phyloP scores from a whole-genome alignment of 257 asterid species.

The Solanum sitiens region DNA sequence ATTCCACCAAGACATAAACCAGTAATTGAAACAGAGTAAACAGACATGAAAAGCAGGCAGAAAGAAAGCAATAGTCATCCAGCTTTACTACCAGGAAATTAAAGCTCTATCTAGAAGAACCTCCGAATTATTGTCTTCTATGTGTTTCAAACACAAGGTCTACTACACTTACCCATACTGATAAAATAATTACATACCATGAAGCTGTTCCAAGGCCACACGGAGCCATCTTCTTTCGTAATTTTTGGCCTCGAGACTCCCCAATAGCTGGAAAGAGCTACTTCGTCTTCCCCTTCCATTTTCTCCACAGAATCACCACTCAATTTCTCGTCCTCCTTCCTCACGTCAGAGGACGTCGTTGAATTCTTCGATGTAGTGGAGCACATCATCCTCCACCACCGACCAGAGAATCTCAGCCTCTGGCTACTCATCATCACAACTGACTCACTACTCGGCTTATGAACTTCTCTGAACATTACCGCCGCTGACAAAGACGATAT shows the following conservation, averaged over 20 bases:
- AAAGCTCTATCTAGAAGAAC: neutral
- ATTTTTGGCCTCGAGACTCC: constrained; percentile 54
- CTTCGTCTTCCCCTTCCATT: constrained; percentile 15
- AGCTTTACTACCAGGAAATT: neutral
- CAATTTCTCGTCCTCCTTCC: constrained; percentile 16
- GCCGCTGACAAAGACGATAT: constrained; percentile 9
- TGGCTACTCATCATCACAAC: neutral
- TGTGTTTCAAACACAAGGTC: too few relatives aligned
- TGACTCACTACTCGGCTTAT: neutral
- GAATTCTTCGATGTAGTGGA: neutral
- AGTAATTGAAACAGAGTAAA: neutral
- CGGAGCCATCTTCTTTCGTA: constrained; percentile 66
- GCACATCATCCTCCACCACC: neutral
- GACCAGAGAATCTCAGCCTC: neutral
- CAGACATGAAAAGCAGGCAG: neutral
- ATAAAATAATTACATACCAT: constrained; percentile 37
- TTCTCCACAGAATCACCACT: constrained; percentile 9
- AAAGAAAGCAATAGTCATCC: neutral
- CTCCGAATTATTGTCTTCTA: neutral
- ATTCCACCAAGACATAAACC: neutral
- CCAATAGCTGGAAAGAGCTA: constrained; percentile 68
- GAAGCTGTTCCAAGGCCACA: constrained; percentile 96
- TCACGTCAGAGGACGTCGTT: neutral
- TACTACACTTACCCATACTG: neutral
- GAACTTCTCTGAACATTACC: neutral